These are phyloP conservation scores for Draba incana DNA, from an alignment of 345 rosid genomes.

Conservation along the genomic window DNA sequence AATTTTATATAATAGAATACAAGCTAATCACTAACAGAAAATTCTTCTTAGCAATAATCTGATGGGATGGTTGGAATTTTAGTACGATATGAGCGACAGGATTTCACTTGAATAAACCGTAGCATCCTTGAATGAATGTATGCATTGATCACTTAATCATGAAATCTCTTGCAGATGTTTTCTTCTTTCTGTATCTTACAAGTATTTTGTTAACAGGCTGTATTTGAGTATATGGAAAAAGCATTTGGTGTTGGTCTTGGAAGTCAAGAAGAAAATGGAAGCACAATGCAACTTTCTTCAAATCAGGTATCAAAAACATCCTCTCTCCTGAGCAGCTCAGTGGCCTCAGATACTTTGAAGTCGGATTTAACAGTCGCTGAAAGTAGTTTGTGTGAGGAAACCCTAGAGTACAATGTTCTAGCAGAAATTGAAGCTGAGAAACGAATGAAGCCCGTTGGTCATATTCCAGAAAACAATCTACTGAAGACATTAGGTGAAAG, in stretches of 20 bases:
- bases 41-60: conserved; percentile 4
- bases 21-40: background rate
- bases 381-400: conserved; percentile 80
- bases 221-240: conserved; percentile 74
- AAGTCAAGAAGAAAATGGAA: conserved; percentile 72
- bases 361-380: conserved; percentile 63
- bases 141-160: conserved; percentile 1
- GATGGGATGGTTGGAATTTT: conserved; percentile 25
- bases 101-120: conserved; percentile 1
- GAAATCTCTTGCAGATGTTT: conserved; percentile 10
- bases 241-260: conserved; percentile 64
- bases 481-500: conserved; percentile 59
- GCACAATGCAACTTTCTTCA: conserved; percentile 54
- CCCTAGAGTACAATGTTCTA: conserved; percentile 68
- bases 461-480: conserved; percentile 60
- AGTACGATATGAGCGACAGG: background rate
- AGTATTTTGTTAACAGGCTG: conserved; percentile 57
- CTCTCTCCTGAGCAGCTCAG: conserved; percentile 64
- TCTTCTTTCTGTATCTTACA: conserved; percentile 29
- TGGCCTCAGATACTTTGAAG: conserved; percentile 60
- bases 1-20: conserved; percentile 18
- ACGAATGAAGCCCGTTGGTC: conserved; percentile 53
- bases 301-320: conserved; percentile 64
- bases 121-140: conserved; percentile 5
- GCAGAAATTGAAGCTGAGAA: conserved; percentile 75